These are phyloP conservation scores for Pseudocercospora pini-densiflorae DNA, from an alignment of 2,329 filamentous ascomycete species.

Conservation along the genomic window DNA sequence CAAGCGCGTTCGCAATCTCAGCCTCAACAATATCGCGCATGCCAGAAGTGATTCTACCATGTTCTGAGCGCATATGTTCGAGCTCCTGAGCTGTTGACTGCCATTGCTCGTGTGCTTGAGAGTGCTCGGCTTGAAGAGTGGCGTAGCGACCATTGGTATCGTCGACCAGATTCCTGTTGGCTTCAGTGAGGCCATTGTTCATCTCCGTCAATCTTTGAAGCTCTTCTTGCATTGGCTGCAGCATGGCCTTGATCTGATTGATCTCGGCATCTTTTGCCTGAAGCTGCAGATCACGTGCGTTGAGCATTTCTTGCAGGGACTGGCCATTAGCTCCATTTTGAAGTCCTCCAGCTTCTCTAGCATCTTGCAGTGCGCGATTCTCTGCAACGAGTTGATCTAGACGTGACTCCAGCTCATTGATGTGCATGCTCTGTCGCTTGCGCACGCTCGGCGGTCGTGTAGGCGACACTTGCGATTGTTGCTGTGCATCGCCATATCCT, in stretches of 20 bases:
- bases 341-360: conserved; percentile 41
- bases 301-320: conserved; percentile 56
- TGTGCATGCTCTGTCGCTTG: conserved; percentile 96
- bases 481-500: conserved; percentile 83
- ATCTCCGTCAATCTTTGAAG: conserved; percentile 79
- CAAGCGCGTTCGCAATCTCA: conserved; percentile 68
- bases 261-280: conserved; percentile 88
- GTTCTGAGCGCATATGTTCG: conserved; percentile 67
- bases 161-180: conserved; percentile 75
- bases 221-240: conserved; percentile 82
- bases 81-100: conserved; percentile 68
- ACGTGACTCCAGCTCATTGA: conserved; percentile 81
- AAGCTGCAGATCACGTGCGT: conserved; percentile 71
- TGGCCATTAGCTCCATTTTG: conserved; percentile 50
- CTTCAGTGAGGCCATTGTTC: conserved; percentile 77
- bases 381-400: conserved; percentile 85
- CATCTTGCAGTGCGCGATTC: conserved; percentile 78
- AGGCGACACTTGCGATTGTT: conserved; percentile 84
- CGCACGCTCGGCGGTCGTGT: conserved; percentile 95
- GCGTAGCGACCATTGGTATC: conserved; percentile 75
- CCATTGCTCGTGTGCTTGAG: conserved; percentile 57
- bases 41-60: conserved; percentile 64
- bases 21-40: conserved; percentile 66
- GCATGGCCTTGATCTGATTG: conserved; percentile 70
- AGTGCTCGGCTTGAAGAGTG: conserved; percentile 69